Percentiles rank a stretch among this genome's conserved stretches.
These are phyloP conservation scores for Boletus subparvulus DNA, from an alignment of 768 basidiomycete species.

Conservation along the genomic window DNA sequence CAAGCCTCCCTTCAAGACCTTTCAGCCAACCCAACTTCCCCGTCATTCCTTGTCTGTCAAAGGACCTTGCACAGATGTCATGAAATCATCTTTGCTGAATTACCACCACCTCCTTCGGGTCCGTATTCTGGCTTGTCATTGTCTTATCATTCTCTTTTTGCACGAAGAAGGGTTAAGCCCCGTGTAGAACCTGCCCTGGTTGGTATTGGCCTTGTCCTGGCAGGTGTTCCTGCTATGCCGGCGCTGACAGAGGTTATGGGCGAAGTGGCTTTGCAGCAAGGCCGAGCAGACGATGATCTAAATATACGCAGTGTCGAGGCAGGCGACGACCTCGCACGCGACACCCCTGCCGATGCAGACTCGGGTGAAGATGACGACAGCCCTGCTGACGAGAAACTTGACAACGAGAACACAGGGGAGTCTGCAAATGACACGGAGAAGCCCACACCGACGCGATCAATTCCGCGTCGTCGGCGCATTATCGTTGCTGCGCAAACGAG, in stretches of 20 bases:
- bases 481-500: conserved; percentile 69
- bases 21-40: conserved; percentile 49
- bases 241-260: conserved; percentile 71
- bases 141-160: conserved; percentile 48
- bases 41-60: conserved; percentile 88
- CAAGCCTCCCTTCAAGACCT: conserved; percentile 92
- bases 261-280: conserved; percentile 86
- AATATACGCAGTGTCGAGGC: conserved; percentile 50
- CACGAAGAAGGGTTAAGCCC: conserved; percentile 66
- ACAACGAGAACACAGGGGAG: conserved; percentile 24
- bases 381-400: conserved; percentile 42
- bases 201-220: conserved; percentile 80
- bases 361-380: conserved; percentile 43
- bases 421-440: conserved; percentile 15
- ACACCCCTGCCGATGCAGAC: conserved; percentile 19
- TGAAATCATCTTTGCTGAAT: conserved; percentile 93
- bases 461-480: conserved; percentile 44
- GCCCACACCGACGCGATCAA: conserved; percentile 9
- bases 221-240: conserved; percentile 77
- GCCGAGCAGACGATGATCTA: conserved; percentile 64
- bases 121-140: conserved; percentile 66
- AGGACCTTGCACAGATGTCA: conserved; percentile 89
- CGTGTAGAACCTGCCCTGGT: conserved; percentile 74
- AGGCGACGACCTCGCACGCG: conserved; percentile 40
- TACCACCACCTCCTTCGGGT: conserved; percentile 60